Evolutionary conservation across 371 early-diverging fungal genomes (phyloP), one percentile per base, ranked within the genome.

Genomic region (Quaeritorhiza haematococci): DNA sequence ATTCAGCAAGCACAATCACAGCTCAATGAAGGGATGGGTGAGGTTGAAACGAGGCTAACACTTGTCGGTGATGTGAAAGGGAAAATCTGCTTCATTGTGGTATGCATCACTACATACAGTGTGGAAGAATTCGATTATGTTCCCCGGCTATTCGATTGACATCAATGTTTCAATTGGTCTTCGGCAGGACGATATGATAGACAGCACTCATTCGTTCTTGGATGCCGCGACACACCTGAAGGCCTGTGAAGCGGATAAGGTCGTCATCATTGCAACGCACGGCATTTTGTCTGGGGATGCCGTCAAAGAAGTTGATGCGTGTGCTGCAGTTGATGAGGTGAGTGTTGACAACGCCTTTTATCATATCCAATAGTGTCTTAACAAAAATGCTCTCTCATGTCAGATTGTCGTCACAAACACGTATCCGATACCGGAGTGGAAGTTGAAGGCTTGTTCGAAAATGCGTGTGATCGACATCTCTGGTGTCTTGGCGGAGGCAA

Each of bases 41-140:
- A 33, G 23, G 8, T 32, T 7, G 23, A 28, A 6, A 70, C 64
- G 23, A 43, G 71, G 10, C 49, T 78, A 35, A 70, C 75, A 17
- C 80, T 97, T 33, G 94, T 97, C 3, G 98, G 98, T 49, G 92
- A 96, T 73, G 97, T 96, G 51, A 82, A 83, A 57, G 89, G 79
- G 58, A 87, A 87, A 63, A 74, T 91, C n/a, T 92, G 86, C 55
- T 88, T 95, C 60, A 75, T 96, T 64, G 83, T 94, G 52, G 89
- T 91, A 81, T 63, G 83, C 72, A 56, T 24, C n/a, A n/a, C n/a
- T n/a, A n/a, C n/a, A n/a, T n/a, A n/a, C n/a, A n/a, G n/a, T n/a
- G n/a, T n/a, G n/a, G n/a, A n/a, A n/a, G n/a, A n/a, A n/a, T n/a
- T n/a, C n/a, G n/a, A n/a, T n/a, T n/a, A n/a, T n/a, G n/a, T n/a